Evolutionary conservation across 2,329 filamentous ascomycete species (phyloP), one percentile per base, ranked within the genome.

Genomic region (Hypoxylon sp.): DNA sequence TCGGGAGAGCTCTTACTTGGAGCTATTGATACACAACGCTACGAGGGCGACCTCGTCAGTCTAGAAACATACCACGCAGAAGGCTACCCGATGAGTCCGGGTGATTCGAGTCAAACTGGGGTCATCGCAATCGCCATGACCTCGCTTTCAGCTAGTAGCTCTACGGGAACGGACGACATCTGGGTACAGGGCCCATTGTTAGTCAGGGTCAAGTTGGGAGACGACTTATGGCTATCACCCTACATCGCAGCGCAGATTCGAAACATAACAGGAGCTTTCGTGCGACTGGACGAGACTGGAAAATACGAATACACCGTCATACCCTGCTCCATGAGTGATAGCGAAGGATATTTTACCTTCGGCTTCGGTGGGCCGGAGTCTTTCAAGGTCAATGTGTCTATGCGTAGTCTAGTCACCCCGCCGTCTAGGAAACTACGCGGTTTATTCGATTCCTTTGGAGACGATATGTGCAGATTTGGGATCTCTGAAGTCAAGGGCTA

Each of bases 281-380:
- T 56, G 15, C 37, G 39, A 32, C 19, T 32, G 2, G 53, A 56
- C n/a, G 53, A 50, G 15, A 51, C 55, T 19, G 44, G 55, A 1
- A 8, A 19, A 10, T 6, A 50, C 17, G 44, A 50, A 51, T 59
- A 59, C 32, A 59, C 55, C 21, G 55, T 59, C 2, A 39, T 59
- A 42, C 55, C 55, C 2, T 59, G 55, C 29, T 50, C 46, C 35
- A 59, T 59, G 55, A 17, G 29, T 21, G 24, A 59, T 29, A 59
- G 55, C 3, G 19, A 29, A 29, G 55, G 55, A 27, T 59, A 59
- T 50, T 59, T 59, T 17, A 59, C 55, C 21, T 59, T 59, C 8
- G 55, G 55, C 24, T 50, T 59, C 21, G 55, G 55, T 11, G 55
- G 55, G 21, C 24, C 44, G 5, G 46, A 51, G 2, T 46, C 31